Evolutionary conservation across 2,329 filamentous ascomycete genomes (phyloP), one percentile per base, ranked within the genome.

Genomic region (Didymella keratinophila): DNA sequence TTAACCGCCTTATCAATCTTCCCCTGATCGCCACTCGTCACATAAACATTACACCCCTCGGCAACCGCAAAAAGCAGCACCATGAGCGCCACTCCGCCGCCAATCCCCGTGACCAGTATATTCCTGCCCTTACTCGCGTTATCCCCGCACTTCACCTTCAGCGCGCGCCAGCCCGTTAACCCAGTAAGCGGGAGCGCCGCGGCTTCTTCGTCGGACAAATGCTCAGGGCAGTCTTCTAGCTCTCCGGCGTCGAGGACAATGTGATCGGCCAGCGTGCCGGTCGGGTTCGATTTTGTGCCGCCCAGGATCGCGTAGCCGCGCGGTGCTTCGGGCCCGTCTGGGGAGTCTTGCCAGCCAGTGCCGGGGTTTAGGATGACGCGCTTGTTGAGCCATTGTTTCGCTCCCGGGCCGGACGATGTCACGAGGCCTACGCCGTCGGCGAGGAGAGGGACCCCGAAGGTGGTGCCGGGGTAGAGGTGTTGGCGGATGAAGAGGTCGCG

Each of bases 401-500:
- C 82, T 2, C 79, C 78, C 1, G 84, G 75, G 12, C 92, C 91
- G 3, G 87, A 79, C 6, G 82, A 79, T 28, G 88, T 83, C 4
- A 98, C 91, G 56, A 85, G 80, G 53, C 93, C 94, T 67, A 85
- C 88, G 64, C 92, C 94, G 74, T 98, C 94, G 60, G 93, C 87
- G 25, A 96, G 84, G 41, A 98, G 80, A 1, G 94, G 92, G 6
- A 88, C 82, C 59, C 86, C 84, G 76, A 96, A 96, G 12, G 90
- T 89, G 52, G 92, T 89, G 67, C 86, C 89, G 0, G 94, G 94
- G 81, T 98, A 98, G 39, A 96, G 87, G 72, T 93, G 89, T 77
- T 95, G 93, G 53, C 94, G 91, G 78, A 96, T 90, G 81, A 97
- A 98, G 67, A 96, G 87, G 77, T 98, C 95, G 69, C 93, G 90